phyloP scores from a whole-genome alignment of 2,329 filamentous ascomycete species.

The Xylariaceae sp. region DNA sequence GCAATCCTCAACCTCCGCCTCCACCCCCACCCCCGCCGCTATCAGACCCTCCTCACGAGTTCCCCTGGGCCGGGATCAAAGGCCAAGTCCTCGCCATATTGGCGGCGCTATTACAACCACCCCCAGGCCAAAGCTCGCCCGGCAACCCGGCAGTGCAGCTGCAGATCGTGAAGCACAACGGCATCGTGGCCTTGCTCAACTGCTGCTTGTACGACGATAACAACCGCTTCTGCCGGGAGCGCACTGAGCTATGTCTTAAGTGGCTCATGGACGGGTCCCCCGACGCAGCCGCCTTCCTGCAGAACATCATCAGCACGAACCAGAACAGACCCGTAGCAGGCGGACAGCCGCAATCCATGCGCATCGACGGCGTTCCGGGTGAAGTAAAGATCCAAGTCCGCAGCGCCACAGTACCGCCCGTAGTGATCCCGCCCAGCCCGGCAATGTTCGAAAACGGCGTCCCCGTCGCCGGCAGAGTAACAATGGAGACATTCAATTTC shows the following conservation, averaged over 20 bases:
- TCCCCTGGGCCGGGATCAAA: conserved; percentile 73
- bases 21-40: conserved; percentile 47
- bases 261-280: conserved; percentile 73
- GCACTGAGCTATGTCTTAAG: conserved; percentile 83
- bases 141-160: conserved; percentile 74
- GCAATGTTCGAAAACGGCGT: too few relatives aligned
- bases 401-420: conserved; percentile 31
- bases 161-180: conserved; percentile 79
- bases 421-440: too few relatives aligned
- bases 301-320: conserved; percentile 50
- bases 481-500: conserved; percentile 10
- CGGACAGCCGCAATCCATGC: conserved; percentile 40
- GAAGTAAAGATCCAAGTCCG: conserved; percentile 55
- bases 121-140: conserved; percentile 54
- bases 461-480: conserved; percentile 10
- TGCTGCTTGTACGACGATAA: conserved; percentile 89
- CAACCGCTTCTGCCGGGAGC: conserved; percentile 91
- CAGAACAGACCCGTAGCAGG: conserved; percentile 17
- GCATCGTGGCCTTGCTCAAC: conserved; percentile 81
- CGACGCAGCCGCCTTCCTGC: conserved; percentile 67
- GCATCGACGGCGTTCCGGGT: conserved; percentile 53
- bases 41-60: conserved; percentile 61
- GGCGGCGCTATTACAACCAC: conserved; percentile 83
- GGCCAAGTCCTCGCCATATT: conserved; percentile 88
- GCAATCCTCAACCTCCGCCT: conserved; percentile 39